These are phyloP conservation scores for Aspergillus panamensis DNA, from an alignment of 495 filamentous ascomycete species.

Conservation along the genomic window DNA sequence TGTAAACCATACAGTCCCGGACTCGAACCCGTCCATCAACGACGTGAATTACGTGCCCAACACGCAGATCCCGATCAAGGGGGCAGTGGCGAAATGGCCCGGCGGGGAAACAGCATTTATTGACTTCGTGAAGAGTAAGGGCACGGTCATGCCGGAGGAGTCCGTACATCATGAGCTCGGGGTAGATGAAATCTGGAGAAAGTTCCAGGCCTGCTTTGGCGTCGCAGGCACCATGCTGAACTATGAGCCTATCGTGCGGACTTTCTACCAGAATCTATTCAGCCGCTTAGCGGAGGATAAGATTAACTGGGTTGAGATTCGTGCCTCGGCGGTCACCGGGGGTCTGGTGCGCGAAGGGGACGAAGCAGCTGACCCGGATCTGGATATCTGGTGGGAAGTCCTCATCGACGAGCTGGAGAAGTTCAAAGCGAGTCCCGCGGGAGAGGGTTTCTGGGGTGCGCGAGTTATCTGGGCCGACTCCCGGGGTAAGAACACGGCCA, in stretches of 20 bases:
- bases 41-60: constrained; percentile 13
- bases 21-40: neutral
- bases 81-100: constrained; percentile 8
- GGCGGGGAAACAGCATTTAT: constrained; percentile 10
- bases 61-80: constrained; percentile 13
- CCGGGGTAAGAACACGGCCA: constrained; percentile 7
- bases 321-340: constrained; percentile 4
- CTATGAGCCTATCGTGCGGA: constrained; percentile 19
- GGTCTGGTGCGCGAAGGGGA: constrained; percentile 16
- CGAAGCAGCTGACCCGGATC: constrained; percentile 13
- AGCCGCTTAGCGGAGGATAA: constrained; percentile 5
- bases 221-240: constrained; percentile 4
- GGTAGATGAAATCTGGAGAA: constrained; percentile 19
- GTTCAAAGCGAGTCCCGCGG: constrained; percentile 12
- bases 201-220: constrained; percentile 13
- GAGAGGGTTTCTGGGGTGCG: constrained; percentile 19
- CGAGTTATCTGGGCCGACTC: constrained; percentile 20
- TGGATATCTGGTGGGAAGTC: constrained; percentile 17
- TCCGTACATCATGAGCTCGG: constrained; percentile 18
- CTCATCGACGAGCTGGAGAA: constrained; percentile 17
- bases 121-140: constrained; percentile 13
- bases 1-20: constrained; percentile 11
- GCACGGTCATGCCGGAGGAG: constrained; percentile 7
- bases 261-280: constrained; percentile 16
- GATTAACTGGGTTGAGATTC: constrained; percentile 22